Evolutionary conservation across 352 stramenopile species (phyloP).

Genomic region (Lagenidium giganteum): DNA sequence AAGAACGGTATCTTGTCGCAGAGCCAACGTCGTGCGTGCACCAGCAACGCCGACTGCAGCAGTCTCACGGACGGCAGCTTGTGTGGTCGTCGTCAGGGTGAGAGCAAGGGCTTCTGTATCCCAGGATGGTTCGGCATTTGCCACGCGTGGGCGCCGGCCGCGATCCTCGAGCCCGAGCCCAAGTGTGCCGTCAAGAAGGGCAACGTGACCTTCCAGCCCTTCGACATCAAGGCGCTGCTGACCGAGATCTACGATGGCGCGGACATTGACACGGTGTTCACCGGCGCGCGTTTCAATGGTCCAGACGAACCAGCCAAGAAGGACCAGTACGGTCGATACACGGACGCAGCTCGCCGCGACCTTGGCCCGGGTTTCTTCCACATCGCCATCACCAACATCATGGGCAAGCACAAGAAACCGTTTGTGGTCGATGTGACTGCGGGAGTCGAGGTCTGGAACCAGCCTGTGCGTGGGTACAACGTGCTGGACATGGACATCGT

Average conservation of each 20-base stretch:
- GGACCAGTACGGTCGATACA: slow-evolving; percentile 14
- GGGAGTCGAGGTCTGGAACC: slow-evolving; percentile 16
- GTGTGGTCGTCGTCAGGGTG: slow-evolving; percentile 11
- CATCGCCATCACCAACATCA: slow-evolving; percentile 20
- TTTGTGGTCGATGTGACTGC: slow-evolving; percentile 13
- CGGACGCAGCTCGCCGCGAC: slow-evolving; percentile 12
- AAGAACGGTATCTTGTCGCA: slow-evolving; percentile 10
- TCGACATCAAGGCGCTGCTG: slow-evolving; percentile 24
- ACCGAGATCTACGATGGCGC: slow-evolving; percentile 12
- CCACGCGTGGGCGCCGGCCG: slow-evolving; percentile 18
- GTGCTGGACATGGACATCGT: slow-evolving; percentile 13
- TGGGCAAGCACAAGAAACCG: slow-evolving; percentile 12
- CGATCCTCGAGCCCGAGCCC: slow-evolving; percentile 6
- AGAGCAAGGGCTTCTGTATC: slow-evolving; percentile 11
- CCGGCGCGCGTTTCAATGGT: slow-evolving; percentile 4
- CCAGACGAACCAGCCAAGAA: neutral
- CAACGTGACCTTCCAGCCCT: slow-evolving; percentile 4
- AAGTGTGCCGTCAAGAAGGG: slow-evolving; percentile 4
- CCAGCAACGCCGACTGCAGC: slow-evolving; percentile 4
- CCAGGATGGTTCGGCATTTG: slow-evolving; percentile 19
- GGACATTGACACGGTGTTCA: slow-evolving; percentile 5
- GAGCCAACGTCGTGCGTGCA: slow-evolving; percentile 1
- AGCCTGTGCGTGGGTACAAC: slow-evolving; percentile 18
- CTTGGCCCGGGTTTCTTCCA: slow-evolving; percentile 19
- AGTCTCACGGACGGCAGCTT: slow-evolving; percentile 4